Evolutionary conservation across 805 yeast species (phyloP).

Genomic region (Saccharomycopsis amapae): DNA sequence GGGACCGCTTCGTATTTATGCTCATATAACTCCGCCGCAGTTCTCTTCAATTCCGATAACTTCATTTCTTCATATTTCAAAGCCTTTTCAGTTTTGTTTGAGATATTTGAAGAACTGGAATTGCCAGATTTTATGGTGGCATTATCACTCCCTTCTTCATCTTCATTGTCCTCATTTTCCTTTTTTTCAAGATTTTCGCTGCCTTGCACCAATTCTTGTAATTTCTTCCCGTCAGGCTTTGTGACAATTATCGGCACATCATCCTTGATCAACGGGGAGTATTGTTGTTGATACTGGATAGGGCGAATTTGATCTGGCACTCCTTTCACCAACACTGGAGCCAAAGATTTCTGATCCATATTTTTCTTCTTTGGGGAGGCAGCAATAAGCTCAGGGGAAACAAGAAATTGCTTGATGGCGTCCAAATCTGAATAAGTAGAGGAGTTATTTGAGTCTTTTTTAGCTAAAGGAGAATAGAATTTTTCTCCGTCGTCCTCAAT

Average conservation of each 20-base stretch:
- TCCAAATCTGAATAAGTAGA: constrained; percentile 19
- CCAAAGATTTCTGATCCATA: neutral
- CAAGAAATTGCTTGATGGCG: constrained; percentile 19
- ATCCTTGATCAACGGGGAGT: constrained; percentile 15
- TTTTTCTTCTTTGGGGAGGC: constrained; percentile 14
- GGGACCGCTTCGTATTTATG: constrained; percentile 15
- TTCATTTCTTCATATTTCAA: constrained; percentile 19
- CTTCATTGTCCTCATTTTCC: neutral
- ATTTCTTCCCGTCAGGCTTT: neutral
- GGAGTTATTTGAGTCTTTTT: constrained; percentile 12
- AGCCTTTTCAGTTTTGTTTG: constrained; percentile 20
- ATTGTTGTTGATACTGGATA: neutral
- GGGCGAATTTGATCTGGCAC: neutral
- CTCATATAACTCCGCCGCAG: constrained; percentile 14
- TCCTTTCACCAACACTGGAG: neutral
- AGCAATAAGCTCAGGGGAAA: constrained; percentile 20
- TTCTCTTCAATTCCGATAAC: constrained; percentile 9
- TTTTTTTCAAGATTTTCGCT: neutral
- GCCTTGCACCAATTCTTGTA: neutral
- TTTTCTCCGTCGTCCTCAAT: constrained; percentile 21
- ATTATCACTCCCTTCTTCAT: constrained; percentile 12
- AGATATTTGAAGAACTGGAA: constrained; percentile 9
- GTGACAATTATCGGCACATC: neutral
- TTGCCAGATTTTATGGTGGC: constrained; percentile 11
- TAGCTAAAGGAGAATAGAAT: constrained; percentile 16